Evolutionary conservation across 331 rosid species (phyloP).

Genomic region (Rhamnella rubrinervis): DNA sequence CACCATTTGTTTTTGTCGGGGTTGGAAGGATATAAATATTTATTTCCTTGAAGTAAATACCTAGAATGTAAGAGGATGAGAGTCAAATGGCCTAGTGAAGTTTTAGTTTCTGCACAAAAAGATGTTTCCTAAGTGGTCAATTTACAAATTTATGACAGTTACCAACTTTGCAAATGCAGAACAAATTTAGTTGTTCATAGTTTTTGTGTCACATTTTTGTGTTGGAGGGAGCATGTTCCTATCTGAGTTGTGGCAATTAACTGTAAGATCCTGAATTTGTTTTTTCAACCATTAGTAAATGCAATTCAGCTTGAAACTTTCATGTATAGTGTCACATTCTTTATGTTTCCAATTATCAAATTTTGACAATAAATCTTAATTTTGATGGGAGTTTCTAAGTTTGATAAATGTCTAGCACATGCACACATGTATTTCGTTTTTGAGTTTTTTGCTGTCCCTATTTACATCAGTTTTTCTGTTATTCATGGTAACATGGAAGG

Average conservation of each 20-base stretch:
- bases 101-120: not conserved
- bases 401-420: constrained; percentile 11
- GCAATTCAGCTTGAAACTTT: constrained; percentile 8
- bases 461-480: constrained; percentile 31
- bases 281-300: constrained; percentile 5
- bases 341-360: constrained; percentile 15
- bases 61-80: not conserved
- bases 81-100: constrained; percentile 1
- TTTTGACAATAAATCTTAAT: not conserved
- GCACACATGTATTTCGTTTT: constrained; percentile 18
- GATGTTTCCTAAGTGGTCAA: constrained; percentile 3
- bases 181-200: not conserved
- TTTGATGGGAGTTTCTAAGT: constrained; percentile 1
- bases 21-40: not conserved
- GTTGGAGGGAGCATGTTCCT: not conserved
- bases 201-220: not conserved
- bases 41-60: constrained; percentile 2
- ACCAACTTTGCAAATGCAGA: not conserved
- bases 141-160: not conserved
- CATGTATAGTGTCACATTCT: constrained; percentile 9
- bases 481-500: constrained; percentile 55
- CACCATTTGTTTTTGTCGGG: not conserved
- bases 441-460: constrained; percentile 18
- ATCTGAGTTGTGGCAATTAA: not conserved
- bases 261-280: not conserved